phyloP scores from a whole-genome alignment of 257 asterid species.

The Salvia rosmarinus region DNA sequence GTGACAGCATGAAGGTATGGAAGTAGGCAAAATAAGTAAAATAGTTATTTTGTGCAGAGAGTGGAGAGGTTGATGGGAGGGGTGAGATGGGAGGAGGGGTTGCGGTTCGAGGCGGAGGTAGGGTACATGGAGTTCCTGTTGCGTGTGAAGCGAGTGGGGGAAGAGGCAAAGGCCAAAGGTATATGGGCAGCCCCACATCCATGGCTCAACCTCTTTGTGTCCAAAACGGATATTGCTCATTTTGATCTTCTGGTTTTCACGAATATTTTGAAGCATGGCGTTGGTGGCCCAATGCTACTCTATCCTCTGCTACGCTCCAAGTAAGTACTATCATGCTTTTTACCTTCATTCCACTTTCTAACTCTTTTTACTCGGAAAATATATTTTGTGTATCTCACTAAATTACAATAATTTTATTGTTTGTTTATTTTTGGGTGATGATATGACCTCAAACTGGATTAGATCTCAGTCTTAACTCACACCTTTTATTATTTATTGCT shows the following conservation, averaged over 20 bases:
- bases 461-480: slow-evolving; percentile 4
- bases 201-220: slow-evolving; percentile 87
- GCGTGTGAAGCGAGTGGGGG: slow-evolving; percentile 78
- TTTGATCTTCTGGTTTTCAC: slow-evolving; percentile 73
- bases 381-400: no score
- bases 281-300: slow-evolving; percentile 87
- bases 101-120: slow-evolving; percentile 51
- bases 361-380: no score
- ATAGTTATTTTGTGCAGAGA: no score
- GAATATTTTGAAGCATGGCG: slow-evolving; percentile 69
- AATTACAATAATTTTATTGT: not conserved
- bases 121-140: slow-evolving; percentile 65
- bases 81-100: slow-evolving; percentile 41
- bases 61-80: slow-evolving; percentile 54
- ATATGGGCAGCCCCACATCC: slow-evolving; percentile 98
- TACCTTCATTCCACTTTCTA: no score
- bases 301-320: slow-evolving; percentile 87
- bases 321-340: slow-evolving; percentile 41
- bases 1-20: slow-evolving; percentile 50
- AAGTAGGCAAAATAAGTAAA: no score
- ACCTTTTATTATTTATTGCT: not conserved
- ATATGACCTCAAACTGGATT: not conserved
- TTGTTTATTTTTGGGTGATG: not conserved
- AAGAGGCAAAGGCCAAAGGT: slow-evolving; percentile 69
- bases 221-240: slow-evolving; percentile 58